Base-by-base conservation (phyloP, 2,329 filamentous ascomycete genomes). In the Simplicillium sp. region DNA sequence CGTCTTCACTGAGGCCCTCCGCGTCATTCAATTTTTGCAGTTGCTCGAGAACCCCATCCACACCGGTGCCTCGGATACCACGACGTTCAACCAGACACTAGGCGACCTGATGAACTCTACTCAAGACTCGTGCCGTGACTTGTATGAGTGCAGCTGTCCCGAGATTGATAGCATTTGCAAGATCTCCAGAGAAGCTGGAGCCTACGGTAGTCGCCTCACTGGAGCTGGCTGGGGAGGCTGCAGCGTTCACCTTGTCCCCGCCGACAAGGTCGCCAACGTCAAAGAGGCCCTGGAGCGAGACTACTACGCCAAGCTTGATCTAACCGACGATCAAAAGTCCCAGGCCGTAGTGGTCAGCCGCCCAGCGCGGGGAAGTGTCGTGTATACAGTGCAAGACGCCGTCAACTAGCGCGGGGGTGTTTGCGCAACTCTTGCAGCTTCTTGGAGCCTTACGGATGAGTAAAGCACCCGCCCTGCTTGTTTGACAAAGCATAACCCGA, bases 141-240 rank as follows among this genome's bases (percentile, higher is more conserved):
- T 86, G 4, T 98, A 92, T 63, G 87, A 96, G 54, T 97, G 90
- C 67, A 92, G 84, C 53, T 94, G 87, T 53, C 80, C 85, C 1
- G 89, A 97, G 62, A 76, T 97, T n/a, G 90, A 98, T 59, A 73
- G 86, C 46, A 75, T 98, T 31, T 97, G 90, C 61, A 61, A 71
- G 32, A 82, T 97, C 49, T 89, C 89, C 1, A 73, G 81, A 20
- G 71, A 68, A 13, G 85, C 85, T 1, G 92, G 92, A 2, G 79
- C 85, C 14, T 88, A 87, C 57, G 92, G 90, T 20, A 88, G 84
- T 51, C 72, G 90, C 18, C 66, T 96, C 51, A 97, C 90, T 0
- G 92, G 92, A 32, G 92, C 92, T 1, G 92, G 92, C 3, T 98
- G 92, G 92, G 92, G 92, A 46, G 92, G 92, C 3, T 97, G 92